Conservation (phyloP, 2,329 filamentous ascomycete species). For the Hypoxylon sp. region DNA sequence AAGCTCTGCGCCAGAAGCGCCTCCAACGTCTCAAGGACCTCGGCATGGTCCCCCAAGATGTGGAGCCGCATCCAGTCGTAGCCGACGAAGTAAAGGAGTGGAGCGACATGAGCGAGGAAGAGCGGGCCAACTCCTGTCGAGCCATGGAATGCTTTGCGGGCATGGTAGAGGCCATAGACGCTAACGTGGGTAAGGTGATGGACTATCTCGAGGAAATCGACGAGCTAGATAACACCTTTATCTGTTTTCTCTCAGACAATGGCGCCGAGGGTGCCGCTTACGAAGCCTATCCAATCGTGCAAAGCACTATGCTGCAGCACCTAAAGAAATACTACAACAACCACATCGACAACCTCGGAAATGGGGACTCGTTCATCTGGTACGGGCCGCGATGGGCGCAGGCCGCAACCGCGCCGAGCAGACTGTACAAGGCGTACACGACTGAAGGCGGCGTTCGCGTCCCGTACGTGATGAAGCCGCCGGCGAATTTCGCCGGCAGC, state of each 20-base stretch:
- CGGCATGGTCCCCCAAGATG: constrained; percentile 64
- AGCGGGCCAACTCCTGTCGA: constrained; percentile 60
- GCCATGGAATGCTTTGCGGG: constrained; percentile 73
- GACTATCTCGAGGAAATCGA: constrained; percentile 66
- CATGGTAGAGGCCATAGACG: constrained; percentile 73
- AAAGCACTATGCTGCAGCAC: constrained; percentile 62
- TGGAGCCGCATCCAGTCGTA: constrained; percentile 63
- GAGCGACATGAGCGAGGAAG: constrained; percentile 59
- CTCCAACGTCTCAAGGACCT: constrained; percentile 67
- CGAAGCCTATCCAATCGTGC: constrained; percentile 69
- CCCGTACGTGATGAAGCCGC: constrained; percentile 62
- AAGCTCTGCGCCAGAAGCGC: constrained; percentile 64
- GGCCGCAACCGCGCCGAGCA: constrained; percentile 54
- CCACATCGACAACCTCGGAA: constrained; percentile 67
- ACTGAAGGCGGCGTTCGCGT: constrained; percentile 65
- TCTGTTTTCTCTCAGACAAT: constrained; percentile 73
- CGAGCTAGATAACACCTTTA: constrained; percentile 72
- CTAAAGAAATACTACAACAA: constrained; percentile 69
- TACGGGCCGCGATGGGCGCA: constrained; percentile 68
- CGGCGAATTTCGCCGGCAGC: constrained; percentile 44
- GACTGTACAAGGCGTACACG: constrained; percentile 57
- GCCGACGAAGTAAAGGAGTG: constrained; percentile 62
- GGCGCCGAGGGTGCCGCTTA: constrained; percentile 70
- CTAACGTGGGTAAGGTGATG: constrained; percentile 69
- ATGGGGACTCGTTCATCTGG: constrained; percentile 69